Evolutionary conservation across 371 early-diverging fungal species (phyloP).

Genomic region (Parasitella parasitica): DNA sequence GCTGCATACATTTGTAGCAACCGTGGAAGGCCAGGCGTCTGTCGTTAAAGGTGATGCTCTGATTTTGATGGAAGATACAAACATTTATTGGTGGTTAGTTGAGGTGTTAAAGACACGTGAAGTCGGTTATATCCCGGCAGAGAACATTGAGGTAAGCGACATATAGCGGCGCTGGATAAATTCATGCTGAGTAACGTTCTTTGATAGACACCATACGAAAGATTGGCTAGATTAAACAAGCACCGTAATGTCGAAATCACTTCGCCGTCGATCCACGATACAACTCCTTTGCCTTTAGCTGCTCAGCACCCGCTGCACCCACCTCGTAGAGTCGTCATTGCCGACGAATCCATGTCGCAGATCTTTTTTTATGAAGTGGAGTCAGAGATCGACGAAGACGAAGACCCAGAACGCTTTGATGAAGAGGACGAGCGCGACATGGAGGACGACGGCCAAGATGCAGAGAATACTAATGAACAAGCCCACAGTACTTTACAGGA

Average conservation of each 20-base stretch:
- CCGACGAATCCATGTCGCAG: slow-evolving; percentile 20
- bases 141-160: slow-evolving; percentile 83
- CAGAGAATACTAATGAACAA: not conserved
- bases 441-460: not conserved
- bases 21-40: slow-evolving; percentile 91
- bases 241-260: slow-evolving; percentile 77
- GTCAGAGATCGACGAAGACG: slow-evolving; percentile 36
- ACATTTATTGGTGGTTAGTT: slow-evolving; percentile 97
- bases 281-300: not conserved
- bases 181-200: not conserved
- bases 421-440: slow-evolving; percentile 10
- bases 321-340: slow-evolving; percentile 36
- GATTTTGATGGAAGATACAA: slow-evolving; percentile 91
- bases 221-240: slow-evolving; percentile 87
- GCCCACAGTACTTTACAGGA: not conserved
- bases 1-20: slow-evolving; percentile 92
- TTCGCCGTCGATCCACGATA: slow-evolving; percentile 37
- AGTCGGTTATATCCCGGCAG: slow-evolving; percentile 96
- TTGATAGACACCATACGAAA: slow-evolving; percentile 80
- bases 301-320: slow-evolving; percentile 6
- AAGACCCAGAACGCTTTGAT: slow-evolving; percentile 13
- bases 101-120: slow-evolving; percentile 82
- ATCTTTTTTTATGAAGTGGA: slow-evolving; percentile 44
- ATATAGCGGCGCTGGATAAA: not conserved
- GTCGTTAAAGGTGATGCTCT: slow-evolving; percentile 88